Percentiles rank a stretch among this genome's conserved stretches.
phyloP scores from a whole-genome alignment of 768 basidiomycete species.

The Mycena epipterygia region DNA sequence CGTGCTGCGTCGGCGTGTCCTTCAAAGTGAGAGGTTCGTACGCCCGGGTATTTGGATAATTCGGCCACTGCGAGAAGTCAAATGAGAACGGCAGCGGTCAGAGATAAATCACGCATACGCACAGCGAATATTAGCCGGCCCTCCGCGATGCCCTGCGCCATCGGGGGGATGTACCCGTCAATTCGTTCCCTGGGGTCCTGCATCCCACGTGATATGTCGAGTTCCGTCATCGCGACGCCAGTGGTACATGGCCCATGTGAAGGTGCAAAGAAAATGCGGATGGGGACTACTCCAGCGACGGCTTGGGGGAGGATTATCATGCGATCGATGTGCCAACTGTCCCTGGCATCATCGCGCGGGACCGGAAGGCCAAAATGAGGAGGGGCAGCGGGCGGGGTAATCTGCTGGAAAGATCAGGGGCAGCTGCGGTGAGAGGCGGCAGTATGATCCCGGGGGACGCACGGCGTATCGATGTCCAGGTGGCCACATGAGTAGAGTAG shows the following conservation, averaged over 20 bases:
- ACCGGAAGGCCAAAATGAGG: too few relatives aligned
- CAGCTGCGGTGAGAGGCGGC: too few relatives aligned
- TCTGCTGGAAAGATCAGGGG: too few relatives aligned
- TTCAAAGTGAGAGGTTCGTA: background rate
- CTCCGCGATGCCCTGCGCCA: background rate
- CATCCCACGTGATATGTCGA: background rate
- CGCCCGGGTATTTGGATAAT: background rate
- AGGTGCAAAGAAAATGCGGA: background rate
- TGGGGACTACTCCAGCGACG: too few relatives aligned
- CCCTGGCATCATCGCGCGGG: background rate
- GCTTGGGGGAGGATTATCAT: background rate
- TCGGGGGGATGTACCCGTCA: background rate
- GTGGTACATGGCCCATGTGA: background rate
- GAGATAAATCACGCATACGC: background rate
- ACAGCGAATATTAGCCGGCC: background rate
- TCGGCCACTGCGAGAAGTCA: background rate
- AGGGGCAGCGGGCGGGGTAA: too few relatives aligned
- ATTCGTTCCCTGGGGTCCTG: background rate
- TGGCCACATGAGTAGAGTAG: too few relatives aligned
- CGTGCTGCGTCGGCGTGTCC: background rate
- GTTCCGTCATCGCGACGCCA: slow-evolving; percentile 8
- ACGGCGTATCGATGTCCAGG: too few relatives aligned
- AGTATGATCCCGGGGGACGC: too few relatives aligned
- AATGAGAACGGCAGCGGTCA: background rate
- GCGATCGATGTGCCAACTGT: background rate